A percentile compares a stretch with the other conserved stretches of the same genome.
Evolutionary conservation across 495 filamentous ascomycete genomes (phyloP).

Genomic region (Penicillium cosmopolitanum): DNA sequence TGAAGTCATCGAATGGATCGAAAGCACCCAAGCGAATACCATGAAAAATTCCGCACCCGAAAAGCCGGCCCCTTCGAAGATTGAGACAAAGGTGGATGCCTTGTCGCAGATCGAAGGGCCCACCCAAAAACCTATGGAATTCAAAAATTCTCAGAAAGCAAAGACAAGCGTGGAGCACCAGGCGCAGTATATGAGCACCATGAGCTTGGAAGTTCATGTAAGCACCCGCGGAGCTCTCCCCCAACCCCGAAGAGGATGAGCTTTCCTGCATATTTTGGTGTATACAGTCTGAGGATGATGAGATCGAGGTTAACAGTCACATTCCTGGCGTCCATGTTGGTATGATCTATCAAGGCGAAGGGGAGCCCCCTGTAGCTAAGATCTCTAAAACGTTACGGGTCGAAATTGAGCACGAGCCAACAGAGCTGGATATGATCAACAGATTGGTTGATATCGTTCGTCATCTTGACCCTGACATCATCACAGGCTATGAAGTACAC

Average conservation of each 20-base stretch:
- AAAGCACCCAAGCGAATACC: slow-evolving; percentile 17
- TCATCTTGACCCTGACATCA: slow-evolving; percentile 83
- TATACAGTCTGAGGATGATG: slow-evolving; percentile 71
- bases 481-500: slow-evolving; percentile 96
- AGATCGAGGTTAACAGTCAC: slow-evolving; percentile 54
- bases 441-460: slow-evolving; percentile 86
- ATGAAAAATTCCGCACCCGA: slow-evolving; percentile 7
- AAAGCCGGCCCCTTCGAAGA: not conserved
- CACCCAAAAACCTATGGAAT: slow-evolving; percentile 81
- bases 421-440: slow-evolving; percentile 83
- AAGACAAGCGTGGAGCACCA: slow-evolving; percentile 81
- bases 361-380: slow-evolving; percentile 52
- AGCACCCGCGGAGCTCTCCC: slow-evolving; percentile 81
- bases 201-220: slow-evolving; percentile 95
- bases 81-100: slow-evolving; percentile 32
- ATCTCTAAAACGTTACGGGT: slow-evolving; percentile 51
- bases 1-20: slow-evolving; percentile 74
- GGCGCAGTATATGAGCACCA: slow-evolving; percentile 92
- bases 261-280: slow-evolving; percentile 93
- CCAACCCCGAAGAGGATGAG: slow-evolving; percentile 89
- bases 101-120: slow-evolving; percentile 88
- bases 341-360: slow-evolving; percentile 44
- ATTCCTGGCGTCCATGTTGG: slow-evolving; percentile 64
- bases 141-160: slow-evolving; percentile 83
- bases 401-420: slow-evolving; percentile 71